Conservation (phyloP, 352 stramenopile species). For the Globisporangium okanoganense region DNA sequence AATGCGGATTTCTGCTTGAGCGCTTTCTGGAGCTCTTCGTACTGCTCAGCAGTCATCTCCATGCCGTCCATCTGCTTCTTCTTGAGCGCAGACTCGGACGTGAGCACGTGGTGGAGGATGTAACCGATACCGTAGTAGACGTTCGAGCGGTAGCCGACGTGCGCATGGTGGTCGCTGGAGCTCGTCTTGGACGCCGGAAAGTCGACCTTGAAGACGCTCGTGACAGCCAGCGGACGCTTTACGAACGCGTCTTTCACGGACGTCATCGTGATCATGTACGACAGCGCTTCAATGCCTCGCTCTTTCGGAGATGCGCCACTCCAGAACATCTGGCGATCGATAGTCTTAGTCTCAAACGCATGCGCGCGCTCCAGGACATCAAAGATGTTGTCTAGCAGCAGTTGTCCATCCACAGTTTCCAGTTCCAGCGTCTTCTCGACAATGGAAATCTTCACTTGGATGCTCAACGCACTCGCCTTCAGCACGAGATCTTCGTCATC, state of each 20-base stretch:
- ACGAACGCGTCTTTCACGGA: constrained; percentile 77
- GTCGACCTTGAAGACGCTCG: constrained; percentile 69
- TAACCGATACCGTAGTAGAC: constrained; percentile 93
- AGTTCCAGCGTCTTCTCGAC: constrained; percentile 80
- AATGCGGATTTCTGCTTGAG: constrained; percentile 93
- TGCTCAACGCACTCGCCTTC: constrained; percentile 67
- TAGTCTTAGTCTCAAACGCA: constrained; percentile 35
- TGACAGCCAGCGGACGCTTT: constrained; percentile 44
- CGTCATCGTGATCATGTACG: constrained; percentile 83
- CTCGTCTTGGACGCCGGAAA: constrained; percentile 34
- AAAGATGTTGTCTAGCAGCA: constrained; percentile 71
- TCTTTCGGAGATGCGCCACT: constrained; percentile 75
- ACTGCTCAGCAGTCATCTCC: constrained; percentile 96
- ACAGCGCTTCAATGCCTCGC: constrained; percentile 76
- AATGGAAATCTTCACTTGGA: constrained; percentile 80
- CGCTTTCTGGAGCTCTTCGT: constrained; percentile 95
- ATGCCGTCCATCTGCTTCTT: constrained; percentile 96
- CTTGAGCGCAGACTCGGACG: constrained; percentile 92
- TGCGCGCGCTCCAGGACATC: constrained; percentile 67
- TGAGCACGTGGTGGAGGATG: constrained; percentile 92
- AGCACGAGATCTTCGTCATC: constrained; percentile 76
- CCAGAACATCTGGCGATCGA: constrained; percentile 49
- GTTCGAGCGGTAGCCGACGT: constrained; percentile 70
- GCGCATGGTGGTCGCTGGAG: constrained; percentile 24
- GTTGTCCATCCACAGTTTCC: constrained; percentile 50